Base-by-base conservation (phyloP, 2,329 filamentous ascomycete genomes). In the Nothophoma quercina region DNA sequence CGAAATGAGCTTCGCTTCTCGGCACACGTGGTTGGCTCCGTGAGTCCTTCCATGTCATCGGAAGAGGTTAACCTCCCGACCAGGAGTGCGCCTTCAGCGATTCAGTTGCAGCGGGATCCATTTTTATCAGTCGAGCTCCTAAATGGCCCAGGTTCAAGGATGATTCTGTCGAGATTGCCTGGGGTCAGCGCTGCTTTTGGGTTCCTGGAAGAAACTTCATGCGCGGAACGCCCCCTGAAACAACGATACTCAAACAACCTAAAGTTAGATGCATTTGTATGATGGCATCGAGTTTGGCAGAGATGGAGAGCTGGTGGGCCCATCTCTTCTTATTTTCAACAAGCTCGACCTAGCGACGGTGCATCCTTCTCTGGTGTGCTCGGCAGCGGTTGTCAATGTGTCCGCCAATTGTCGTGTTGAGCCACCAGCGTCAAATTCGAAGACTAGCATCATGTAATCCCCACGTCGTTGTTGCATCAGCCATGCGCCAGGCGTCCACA, bases 361-460 rank as follows among this genome's bases (percentile, higher is more conserved):
- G 23, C 34, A 38, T 15, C 34, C 16, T 38, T 23, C 40, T 32
- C 33, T n/a, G 35, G 45, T 26, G 18, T 34, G 38, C 44, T 49
- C 41, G 55, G 46, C 54, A 44, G 46, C 51, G 30, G 53, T 46
- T 53, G 55, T 36, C 51, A 55, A 57, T 59, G 48, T 52, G 52
- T 50, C 41, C 33, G 21, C 36, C 32, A 53, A 36, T n/a, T n/a
- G 26, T 29, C 26, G 38, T 51, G 52, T 56, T 44, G 49, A 47
- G 53, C 55, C 46, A 53, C 51, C 44, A 46, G 50, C 36, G 33
- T 18, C 30, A 46, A 25, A 23, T 19, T 39, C 28, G 36, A 26
- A 23, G 15, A 35, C 53, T 35, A 44, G 46, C 26, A 34, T 22
- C 48, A 46, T 35, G 45, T 26, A 19, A 22, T 33, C 36, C 21